A percentile compares a stretch with the other conserved stretches of the same genome.
Evolutionary conservation across 352 stramenopile genomes (phyloP).

Genomic region (Phytophthora hibernalis): DNA sequence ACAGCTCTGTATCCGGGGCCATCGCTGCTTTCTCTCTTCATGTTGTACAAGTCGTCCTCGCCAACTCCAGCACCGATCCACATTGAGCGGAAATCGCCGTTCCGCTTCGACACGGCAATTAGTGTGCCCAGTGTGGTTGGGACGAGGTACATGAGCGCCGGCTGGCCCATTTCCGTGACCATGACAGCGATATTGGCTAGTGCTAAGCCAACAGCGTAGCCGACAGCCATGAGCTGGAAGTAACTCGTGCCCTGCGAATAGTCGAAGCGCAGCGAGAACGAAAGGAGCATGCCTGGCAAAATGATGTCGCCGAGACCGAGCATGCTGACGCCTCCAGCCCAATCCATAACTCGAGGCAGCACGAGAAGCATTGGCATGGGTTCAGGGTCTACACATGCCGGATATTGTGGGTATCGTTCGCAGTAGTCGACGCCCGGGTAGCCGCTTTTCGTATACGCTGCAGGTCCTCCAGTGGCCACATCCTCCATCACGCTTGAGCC

Average conservation of each 20-base stretch:
- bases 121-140: slow-evolving; percentile 91
- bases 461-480: slow-evolving; percentile 90
- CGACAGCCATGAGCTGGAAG: slow-evolving; percentile 89
- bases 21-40: slow-evolving; percentile 29
- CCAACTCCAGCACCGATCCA: slow-evolving; percentile 48
- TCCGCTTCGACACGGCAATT: slow-evolving; percentile 60
- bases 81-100: slow-evolving; percentile 79
- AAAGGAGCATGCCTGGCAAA: slow-evolving; percentile 93
- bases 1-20: slow-evolving; percentile 34
- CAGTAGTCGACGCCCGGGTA: slow-evolving; percentile 83
- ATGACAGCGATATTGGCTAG: slow-evolving; percentile 95
- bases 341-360: slow-evolving; percentile 92
- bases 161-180: slow-evolving; percentile 94
- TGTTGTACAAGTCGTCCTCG: slow-evolving; percentile 22
- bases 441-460: slow-evolving; percentile 66
- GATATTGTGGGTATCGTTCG: slow-evolving; percentile 68
- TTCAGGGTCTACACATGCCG: slow-evolving; percentile 81
- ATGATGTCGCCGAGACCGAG: slow-evolving; percentile 97
- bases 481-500: slow-evolving; percentile 93
- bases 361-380: slow-evolving; percentile 96
- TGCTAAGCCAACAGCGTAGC: slow-evolving; percentile 93
- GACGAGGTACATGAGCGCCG: slow-evolving; percentile 96
- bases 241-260: slow-evolving; percentile 77
- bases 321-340: slow-evolving; percentile 92
- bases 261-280: slow-evolving; percentile 94